Evolutionary conservation across 345 rosid species (phyloP).

Genomic region (Melastoma malabathricum): DNA sequence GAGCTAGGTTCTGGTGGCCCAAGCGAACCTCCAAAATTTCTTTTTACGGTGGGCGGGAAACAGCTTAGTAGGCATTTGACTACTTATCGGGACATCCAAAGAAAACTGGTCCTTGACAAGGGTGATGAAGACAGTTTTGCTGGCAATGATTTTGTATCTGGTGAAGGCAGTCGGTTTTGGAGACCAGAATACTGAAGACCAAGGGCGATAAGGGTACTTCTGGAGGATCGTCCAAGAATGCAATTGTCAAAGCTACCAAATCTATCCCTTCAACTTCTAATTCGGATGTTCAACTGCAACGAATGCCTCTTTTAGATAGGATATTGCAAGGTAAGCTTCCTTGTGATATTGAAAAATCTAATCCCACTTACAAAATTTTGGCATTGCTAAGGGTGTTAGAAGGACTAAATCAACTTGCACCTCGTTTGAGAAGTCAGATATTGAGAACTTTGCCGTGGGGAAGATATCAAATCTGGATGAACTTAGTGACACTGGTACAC

Average conservation of each 20-base stretch:
- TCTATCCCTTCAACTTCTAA: constrained; percentile 33
- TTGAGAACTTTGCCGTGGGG: constrained; percentile 65
- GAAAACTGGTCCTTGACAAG: constrained; percentile 77
- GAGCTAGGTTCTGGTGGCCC: constrained; percentile 76
- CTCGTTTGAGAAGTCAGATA: constrained; percentile 67
- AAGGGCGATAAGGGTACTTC: constrained; percentile 45
- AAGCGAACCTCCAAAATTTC: constrained; percentile 63
- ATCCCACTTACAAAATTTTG: constrained; percentile 78
- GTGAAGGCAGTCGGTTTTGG: constrained; percentile 89
- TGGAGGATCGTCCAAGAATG: constrained; percentile 45
- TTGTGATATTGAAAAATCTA: constrained; percentile 88
- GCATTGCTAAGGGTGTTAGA: constrained; percentile 78
- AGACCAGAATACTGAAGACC: constrained; percentile 79
- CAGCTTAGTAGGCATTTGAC: constrained; percentile 89
- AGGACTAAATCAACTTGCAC: constrained; percentile 86
- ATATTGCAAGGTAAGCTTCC: constrained; percentile 83
- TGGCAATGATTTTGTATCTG: constrained; percentile 66
- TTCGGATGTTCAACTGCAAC: constrained; percentile 37
- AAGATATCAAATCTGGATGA: constrained; percentile 39
- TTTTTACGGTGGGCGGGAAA: constrained; percentile 81
- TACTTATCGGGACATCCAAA: constrained; percentile 93
- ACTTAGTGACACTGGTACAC: constrained; percentile 30
- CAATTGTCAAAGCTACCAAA: constrained; percentile 42
- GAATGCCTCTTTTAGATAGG: constrained; percentile 73
- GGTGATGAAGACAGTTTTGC: constrained; percentile 85